A percentile compares a stretch with the other conserved stretches of the same genome.
Conservation (phyloP, 805 yeast species). For the Candida ficus region DNA sequence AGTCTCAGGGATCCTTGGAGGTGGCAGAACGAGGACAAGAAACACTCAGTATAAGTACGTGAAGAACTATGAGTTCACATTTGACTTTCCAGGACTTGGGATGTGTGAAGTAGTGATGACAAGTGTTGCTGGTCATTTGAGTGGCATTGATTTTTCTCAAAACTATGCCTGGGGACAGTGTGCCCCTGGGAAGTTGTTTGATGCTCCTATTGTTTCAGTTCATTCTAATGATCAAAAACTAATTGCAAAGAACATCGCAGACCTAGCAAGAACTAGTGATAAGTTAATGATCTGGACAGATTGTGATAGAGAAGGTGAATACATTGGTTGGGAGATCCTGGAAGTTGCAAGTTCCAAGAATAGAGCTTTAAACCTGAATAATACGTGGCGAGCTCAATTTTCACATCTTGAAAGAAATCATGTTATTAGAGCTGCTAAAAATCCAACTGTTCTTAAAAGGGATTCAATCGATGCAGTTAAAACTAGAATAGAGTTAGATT, state of each 20-base stretch:
- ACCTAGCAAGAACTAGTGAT: slow-evolving; percentile 56
- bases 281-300: slow-evolving; percentile 94
- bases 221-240: slow-evolving; percentile 36
- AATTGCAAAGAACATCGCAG: slow-evolving; percentile 61
- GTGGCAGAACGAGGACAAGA: slow-evolving; percentile 51
- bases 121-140: slow-evolving; percentile 83
- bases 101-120: slow-evolving; percentile 84
- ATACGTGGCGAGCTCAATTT: slow-evolving; percentile 72
- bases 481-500: slow-evolving; percentile 81
- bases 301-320: slow-evolving; percentile 96
- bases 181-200: slow-evolving; percentile 60
- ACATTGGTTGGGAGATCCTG: slow-evolving; percentile 79
- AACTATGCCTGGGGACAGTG: slow-evolving; percentile 63
- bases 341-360: slow-evolving; percentile 57
- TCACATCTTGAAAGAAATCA: slow-evolving; percentile 82
- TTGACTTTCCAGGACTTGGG: slow-evolving; percentile 58
- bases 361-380: slow-evolving; percentile 37
- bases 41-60: slow-evolving; percentile 55
- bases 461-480: slow-evolving; percentile 77
- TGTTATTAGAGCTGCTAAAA: slow-evolving; percentile 65
- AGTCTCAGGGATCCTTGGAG: slow-evolving; percentile 69
- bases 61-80: slow-evolving; percentile 74
- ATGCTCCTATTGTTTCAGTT: slow-evolving; percentile 54
- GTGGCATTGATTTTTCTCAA: slow-evolving; percentile 57
- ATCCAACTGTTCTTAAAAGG: slow-evolving; percentile 60